Base-by-base conservation (phyloP, 768 basidiomycete genomes). In the Mycena chlorophos region DNA sequence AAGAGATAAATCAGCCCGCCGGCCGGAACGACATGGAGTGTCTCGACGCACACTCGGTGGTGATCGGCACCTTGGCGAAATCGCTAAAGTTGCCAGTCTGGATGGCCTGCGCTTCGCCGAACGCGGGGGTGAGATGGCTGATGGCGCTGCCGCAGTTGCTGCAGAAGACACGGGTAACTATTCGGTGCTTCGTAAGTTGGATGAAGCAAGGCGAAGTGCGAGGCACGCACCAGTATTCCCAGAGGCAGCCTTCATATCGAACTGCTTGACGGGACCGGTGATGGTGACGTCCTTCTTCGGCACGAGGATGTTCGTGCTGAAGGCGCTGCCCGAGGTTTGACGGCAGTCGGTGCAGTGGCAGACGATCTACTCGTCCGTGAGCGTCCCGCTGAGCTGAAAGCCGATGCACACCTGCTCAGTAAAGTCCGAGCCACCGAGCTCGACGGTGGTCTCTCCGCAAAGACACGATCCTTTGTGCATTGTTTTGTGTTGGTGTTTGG, bases 311-410 rank as follows among this genome's bases (percentile, higher is more conserved):
- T 73, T 74, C 60, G 73, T 73, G 63, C 70, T 71, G 66, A 71
- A 75, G 5, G 71, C 72, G 49, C 71, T 71, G n/a, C 74, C 74
- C 49, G 69, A 71, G 30, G 72, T 71, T 49, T 72, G 67, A 40
- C 66, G 65, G 63, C 74, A 75, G 56, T 74, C 74, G 27, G 52
- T 55, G 66, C 74, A 75, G 62, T 75, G 74, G 56, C 74, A 75
- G 28, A 71, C 37, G 43, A 73, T 65, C 71, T 73, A 31, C 1
- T 0, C 22, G 20, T 39, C 23, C n/a, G 12, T 20, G 23, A 25
- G 16, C 23, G 37, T 17, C 40, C 8, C 40, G 20, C 20, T 19
- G 8, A 19, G 13, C 8, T 14, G 40, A 42, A 4, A 20, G 5
- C 5, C 28, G 22, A 26, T 3, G 14, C 57, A 26, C 51, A 70